phyloP scores from a whole-genome alignment of 75 land plant species.

The Gnetum montanum region DNA sequence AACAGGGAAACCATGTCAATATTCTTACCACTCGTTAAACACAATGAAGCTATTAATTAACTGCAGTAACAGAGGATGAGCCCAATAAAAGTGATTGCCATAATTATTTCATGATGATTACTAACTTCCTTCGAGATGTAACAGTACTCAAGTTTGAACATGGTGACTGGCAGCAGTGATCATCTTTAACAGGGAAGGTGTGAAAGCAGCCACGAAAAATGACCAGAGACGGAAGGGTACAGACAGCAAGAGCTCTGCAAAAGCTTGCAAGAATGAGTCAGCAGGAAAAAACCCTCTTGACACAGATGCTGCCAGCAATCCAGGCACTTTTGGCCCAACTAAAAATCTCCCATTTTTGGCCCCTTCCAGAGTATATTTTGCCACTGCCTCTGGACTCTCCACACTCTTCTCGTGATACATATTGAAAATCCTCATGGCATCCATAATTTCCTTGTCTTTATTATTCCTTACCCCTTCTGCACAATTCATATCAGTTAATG shows the following conservation, averaged over 20 bases:
- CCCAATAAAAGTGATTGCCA: no score
- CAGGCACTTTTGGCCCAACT: neutral
- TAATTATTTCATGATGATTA: no score
- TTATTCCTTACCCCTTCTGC: neutral
- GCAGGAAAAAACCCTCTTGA: conserved; percentile 8
- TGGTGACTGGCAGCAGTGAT: no score
- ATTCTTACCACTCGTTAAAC: no score
- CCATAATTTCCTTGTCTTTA: neutral
- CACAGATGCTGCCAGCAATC: neutral
- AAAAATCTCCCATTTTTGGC: conserved; percentile 12
- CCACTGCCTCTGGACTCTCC: conserved; percentile 9
- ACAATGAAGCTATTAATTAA: no score
- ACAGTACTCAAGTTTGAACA: no score
- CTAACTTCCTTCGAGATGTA: no score
- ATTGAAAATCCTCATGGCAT: neutral
- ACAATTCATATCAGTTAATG: neutral
- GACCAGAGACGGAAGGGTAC: neutral
- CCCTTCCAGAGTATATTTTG: conserved; percentile 11
- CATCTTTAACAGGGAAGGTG: no score
- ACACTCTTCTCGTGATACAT: neutral
- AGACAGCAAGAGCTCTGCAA: neutral
- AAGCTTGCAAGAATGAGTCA: neutral
- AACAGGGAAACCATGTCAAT: no score
- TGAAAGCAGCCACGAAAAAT: neutral
- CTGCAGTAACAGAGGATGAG: no score